These are phyloP conservation scores for Sporothrix phasma DNA, from an alignment of 2,329 filamentous ascomycete genomes.

Conservation along the genomic window DNA sequence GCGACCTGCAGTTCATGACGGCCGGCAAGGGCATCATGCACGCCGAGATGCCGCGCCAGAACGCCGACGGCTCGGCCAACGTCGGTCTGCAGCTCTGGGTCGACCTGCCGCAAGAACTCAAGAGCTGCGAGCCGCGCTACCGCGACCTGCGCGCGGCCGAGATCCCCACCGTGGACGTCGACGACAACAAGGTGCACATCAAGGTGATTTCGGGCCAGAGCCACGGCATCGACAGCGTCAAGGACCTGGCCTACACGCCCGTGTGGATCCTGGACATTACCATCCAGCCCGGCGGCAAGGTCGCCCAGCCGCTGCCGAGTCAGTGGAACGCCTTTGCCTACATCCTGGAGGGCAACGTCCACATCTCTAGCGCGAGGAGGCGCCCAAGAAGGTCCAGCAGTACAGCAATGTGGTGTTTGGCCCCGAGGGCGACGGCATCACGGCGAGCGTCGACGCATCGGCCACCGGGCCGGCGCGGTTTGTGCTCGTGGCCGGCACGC, in stretches of 20 bases:
- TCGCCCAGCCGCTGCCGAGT: constrained; percentile 64
- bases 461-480: constrained; percentile 51
- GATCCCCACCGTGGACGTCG: constrained; percentile 64
- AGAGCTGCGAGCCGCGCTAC: constrained; percentile 84
- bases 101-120: constrained; percentile 71
- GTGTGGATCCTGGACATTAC: constrained; percentile 90
- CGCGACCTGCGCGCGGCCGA: constrained; percentile 71
- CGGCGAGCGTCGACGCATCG: constrained; percentile 56
- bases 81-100: constrained; percentile 94
- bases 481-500: constrained; percentile 68
- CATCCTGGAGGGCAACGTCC: constrained; percentile 62
- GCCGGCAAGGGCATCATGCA: constrained; percentile 87
- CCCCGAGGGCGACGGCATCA: constrained; percentile 63
- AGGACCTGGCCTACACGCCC: constrained; percentile 84
- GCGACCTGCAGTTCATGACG: constrained; percentile 98
- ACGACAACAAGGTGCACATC: constrained; percentile 63
- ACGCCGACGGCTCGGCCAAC: constrained; percentile 64
- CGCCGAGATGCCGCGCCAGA: constrained; percentile 84
- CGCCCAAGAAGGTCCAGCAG: constrained; percentile 43
- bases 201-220: constrained; percentile 87
- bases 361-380: constrained; percentile 44
- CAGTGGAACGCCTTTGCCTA: constrained; percentile 91
- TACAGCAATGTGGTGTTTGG: constrained; percentile 90
- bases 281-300: constrained; percentile 65
- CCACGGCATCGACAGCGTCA: constrained; percentile 74